Evolutionary conservation across 2,329 filamentous ascomycete species (phyloP).

Genomic region (Xylaria sp.): DNA sequence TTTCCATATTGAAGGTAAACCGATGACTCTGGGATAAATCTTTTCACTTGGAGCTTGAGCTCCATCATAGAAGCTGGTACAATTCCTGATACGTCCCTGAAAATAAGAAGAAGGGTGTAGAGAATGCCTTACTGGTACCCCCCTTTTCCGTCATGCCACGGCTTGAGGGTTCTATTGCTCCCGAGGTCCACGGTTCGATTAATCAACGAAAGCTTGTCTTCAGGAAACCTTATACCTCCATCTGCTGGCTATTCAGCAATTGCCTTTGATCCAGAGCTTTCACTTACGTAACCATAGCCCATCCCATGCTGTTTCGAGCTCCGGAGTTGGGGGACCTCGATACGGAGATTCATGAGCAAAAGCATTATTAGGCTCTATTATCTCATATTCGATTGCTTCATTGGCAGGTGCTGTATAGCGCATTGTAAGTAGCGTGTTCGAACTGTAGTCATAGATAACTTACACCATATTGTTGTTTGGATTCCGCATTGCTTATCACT

Average conservation of each 20-base stretch:
- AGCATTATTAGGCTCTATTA: conserved; percentile 24
- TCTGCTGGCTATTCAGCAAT: not conserved
- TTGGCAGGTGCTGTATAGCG: conserved; percentile 25
- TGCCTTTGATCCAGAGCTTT: not conserved
- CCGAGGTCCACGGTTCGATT: conserved; percentile 32
- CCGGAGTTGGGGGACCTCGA: conserved; percentile 30
- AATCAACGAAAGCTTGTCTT: conserved; percentile 21
- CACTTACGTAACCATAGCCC: conserved; percentile 25
- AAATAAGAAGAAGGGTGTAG: not conserved
- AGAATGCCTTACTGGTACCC: conserved; percentile 25
- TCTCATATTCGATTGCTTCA: conserved; percentile 31
- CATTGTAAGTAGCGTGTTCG: not conserved
- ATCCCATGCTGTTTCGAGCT: conserved; percentile 30
- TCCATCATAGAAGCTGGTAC: not conserved
- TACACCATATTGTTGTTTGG: conserved; percentile 31
- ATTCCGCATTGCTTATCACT: conserved; percentile 25
- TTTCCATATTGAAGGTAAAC: not conserved
- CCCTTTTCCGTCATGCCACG: conserved; percentile 33
- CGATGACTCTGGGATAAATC: not conserved
- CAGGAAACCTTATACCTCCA: conserved; percentile 27
- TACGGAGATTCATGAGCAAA: conserved; percentile 31
- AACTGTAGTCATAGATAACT: not conserved
- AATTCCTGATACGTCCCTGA: too few species aligned
- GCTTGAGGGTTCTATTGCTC: conserved; percentile 30
- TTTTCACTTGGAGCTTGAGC: not conserved